Evolutionary conservation across 2,329 filamentous ascomycete genomes (phyloP).

Genomic region (Phialophora expanda): DNA sequence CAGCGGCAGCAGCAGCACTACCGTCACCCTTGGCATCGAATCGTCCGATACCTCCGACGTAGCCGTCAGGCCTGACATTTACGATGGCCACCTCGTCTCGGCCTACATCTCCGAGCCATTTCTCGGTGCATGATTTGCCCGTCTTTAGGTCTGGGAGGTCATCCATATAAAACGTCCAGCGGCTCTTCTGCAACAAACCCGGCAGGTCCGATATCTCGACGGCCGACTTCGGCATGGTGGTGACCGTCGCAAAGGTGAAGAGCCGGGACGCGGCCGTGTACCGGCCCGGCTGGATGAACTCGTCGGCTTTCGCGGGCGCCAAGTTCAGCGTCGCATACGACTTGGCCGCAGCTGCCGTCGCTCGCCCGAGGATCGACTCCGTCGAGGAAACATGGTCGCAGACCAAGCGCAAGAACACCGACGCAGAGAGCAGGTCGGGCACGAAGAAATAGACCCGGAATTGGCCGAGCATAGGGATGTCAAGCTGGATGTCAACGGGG

Average conservation of each 20-base stretch:
- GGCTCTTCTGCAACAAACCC: background rate
- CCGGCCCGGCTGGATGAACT: background rate
- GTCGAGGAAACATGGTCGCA: conserved; percentile 60
- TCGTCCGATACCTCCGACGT: background rate
- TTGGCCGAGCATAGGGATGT: conserved; percentile 77
- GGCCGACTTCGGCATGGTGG: background rate
- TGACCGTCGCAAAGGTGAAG: background rate
- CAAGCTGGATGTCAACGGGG: conserved; percentile 75
- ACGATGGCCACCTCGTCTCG: background rate
- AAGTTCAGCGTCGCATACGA: background rate
- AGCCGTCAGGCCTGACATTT: background rate
- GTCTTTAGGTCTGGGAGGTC: background rate
- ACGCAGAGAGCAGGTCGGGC: conserved; percentile 63
- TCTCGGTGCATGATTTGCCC: background rate
- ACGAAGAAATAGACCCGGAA: conserved; percentile 77
- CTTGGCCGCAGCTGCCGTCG: conserved; percentile 40
- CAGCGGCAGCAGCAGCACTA: background rate
- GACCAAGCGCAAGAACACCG: conserved; percentile 65
- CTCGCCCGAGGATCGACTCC: conserved; percentile 63
- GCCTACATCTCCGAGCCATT: background rate
- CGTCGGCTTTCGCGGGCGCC: background rate
- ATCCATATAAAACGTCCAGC: background rate
- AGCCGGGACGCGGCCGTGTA: background rate
- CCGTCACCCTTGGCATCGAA: background rate
- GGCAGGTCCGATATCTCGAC: background rate